Percentiles rank a stretch among this genome's conserved stretches.
Conservation (phyloP, 345 rosid genomes). For the Hibiscus trionum region DNA sequence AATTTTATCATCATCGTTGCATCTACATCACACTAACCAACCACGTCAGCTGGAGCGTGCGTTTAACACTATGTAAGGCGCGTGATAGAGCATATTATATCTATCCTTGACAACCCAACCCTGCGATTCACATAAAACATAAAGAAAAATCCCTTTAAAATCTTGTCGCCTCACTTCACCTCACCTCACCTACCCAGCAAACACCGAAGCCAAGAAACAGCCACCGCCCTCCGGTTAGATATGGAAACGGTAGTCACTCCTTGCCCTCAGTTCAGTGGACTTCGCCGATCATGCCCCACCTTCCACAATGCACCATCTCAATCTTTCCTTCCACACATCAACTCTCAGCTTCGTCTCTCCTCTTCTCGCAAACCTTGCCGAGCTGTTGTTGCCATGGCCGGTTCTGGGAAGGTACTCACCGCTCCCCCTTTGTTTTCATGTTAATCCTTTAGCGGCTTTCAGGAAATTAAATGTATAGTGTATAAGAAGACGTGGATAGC, state of each 20-base stretch:
- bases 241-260: constrained; percentile 54
- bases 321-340: constrained; percentile 35
- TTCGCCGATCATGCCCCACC: constrained; percentile 41
- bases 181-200: neutral
- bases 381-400: constrained; percentile 75
- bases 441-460: neutral
- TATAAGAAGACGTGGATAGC: neutral
- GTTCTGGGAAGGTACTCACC: constrained; percentile 66
- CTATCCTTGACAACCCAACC: neutral
- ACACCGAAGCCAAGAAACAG: neutral
- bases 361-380: constrained; percentile 48
- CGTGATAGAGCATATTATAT: constrained; percentile 3
- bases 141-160: neutral
- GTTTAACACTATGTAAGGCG: neutral
- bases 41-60: constrained; percentile 6
- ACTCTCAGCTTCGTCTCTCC: constrained; percentile 41
- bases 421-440: neutral
- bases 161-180: neutral
- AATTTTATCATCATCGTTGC: too few species aligned
- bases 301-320: constrained; percentile 35
- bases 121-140: constrained; percentile 4
- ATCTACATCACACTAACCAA: neutral
- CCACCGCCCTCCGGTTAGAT: neutral
- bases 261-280: constrained; percentile 48
- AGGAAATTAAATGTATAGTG: neutral